phyloP scores from a whole-genome alignment of 1,284 basidiomycete species.

The Singerocomus inundabilis region DNA sequence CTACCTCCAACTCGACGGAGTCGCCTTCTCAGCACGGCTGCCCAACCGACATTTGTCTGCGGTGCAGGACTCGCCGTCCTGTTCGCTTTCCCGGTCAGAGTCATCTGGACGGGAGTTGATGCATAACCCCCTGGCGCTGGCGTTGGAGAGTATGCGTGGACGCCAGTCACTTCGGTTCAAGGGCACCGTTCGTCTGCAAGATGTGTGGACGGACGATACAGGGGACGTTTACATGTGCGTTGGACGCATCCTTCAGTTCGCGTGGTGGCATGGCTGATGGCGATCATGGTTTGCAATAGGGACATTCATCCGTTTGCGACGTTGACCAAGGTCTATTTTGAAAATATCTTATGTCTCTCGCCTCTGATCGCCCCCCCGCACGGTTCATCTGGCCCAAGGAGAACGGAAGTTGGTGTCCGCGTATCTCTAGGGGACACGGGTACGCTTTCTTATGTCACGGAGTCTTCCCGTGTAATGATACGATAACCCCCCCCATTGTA shows the following conservation, averaged over 20 bases:
- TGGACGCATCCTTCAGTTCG: neutral
- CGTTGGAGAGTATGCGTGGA: conserved; percentile 79
- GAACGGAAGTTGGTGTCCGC: conserved; percentile 54
- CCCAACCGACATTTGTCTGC: conserved; percentile 16
- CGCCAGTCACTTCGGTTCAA: conserved; percentile 60
- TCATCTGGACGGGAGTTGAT: conserved; percentile 44
- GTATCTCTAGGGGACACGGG: conserved; percentile 69
- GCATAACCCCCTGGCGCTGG: conserved; percentile 66
- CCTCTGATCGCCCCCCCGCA: conserved; percentile 37
- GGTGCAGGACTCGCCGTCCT: conserved; percentile 40
- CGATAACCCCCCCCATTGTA: neutral
- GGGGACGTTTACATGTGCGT: conserved; percentile 64
- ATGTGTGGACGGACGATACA: conserved; percentile 58
- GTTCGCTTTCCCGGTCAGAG: conserved; percentile 20
- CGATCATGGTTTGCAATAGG: conserved; percentile 35
- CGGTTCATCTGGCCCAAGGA: conserved; percentile 4
- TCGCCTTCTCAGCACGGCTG: conserved; percentile 57
- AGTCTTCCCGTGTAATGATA: neutral
- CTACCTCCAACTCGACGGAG: conserved; percentile 64
- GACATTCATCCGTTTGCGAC: conserved; percentile 68
- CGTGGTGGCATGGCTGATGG: neutral
- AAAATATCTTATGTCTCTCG: conserved; percentile 61
- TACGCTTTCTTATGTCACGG: conserved; percentile 32
- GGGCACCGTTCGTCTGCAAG: conserved; percentile 49
- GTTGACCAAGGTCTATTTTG: conserved; percentile 63